Evolutionary conservation across 257 asterid genomes (phyloP).

Genomic region (Galeopsis tetrahit): DNA sequence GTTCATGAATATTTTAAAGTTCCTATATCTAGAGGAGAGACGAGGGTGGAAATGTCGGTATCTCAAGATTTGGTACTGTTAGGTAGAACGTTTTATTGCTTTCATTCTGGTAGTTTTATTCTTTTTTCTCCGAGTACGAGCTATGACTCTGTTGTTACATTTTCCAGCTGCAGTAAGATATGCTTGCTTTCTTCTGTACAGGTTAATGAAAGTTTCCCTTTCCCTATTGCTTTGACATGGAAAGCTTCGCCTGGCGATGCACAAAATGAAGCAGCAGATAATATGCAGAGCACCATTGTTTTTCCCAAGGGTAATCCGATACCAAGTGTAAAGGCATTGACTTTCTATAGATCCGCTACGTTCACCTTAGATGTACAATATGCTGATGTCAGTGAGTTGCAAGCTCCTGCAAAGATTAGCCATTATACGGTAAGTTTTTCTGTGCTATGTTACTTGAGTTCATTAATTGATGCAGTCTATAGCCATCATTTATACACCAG

Average conservation of each 20-base stretch:
- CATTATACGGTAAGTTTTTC: constrained; percentile 70
- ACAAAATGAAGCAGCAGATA: constrained; percentile 64
- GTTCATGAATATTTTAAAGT: background rate
- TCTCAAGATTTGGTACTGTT: background rate
- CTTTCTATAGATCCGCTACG: constrained; percentile 77
- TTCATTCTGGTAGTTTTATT: background rate
- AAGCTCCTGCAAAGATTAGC: constrained; percentile 79
- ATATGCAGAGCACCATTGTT: constrained; percentile 73
- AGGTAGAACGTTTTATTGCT: background rate
- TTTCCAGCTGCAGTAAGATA: background rate
- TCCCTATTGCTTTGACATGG: constrained; percentile 83
- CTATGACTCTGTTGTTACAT: background rate
- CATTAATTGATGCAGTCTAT: background rate
- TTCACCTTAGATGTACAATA: constrained; percentile 72
- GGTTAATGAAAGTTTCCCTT: constrained; percentile 84
- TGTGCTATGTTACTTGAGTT: background rate
- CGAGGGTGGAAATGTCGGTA: background rate
- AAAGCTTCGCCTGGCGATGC: constrained; percentile 66
- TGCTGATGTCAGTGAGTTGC: constrained; percentile 77
- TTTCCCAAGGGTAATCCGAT: constrained; percentile 90
- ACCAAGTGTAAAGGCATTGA: constrained; percentile 91
- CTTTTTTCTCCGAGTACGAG: background rate
- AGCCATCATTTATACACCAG: background rate
- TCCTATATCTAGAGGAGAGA: background rate
- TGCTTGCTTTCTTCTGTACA: constrained; percentile 28